Evolutionary conservation across 1,284 basidiomycete species (phyloP), one percentile per base, ranked within the genome.

Genomic region (Sporisorium graminicola): DNA sequence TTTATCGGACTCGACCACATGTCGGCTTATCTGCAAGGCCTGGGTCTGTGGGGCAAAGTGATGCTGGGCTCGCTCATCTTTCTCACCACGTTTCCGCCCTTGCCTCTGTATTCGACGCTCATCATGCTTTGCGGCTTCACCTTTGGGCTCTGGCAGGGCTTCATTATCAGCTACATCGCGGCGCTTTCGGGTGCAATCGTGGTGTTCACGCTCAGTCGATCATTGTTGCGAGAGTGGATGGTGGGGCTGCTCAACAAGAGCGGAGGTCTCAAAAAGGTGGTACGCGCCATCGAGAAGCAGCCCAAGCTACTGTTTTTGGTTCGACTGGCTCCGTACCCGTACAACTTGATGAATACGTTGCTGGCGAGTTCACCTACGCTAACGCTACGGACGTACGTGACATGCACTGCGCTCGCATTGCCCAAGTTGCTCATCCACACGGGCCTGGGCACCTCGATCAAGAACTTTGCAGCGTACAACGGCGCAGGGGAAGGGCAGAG

Each of bases 381-480:
- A 75, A 91, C 90, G 12, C 88, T 94, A 78, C 89, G 89, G 72
- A 94, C 92, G 12, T 94, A 94, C 86, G 89, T 90, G 29, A 82
- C 89, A 52, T 94, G 92, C 87, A 94, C 93, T 9, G 93, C 91
- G 6, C 88, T 94, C 33, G 92, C 92, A 40, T 89, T 94, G 59
- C 90, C 92, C 88, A 94, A 94, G 86, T 90, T 94, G 76, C 90
- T 94, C 86, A 89, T 94, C 59, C 93, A 94, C 87, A 93, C 92
- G 26, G 91, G 89, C 70, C 88, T 94, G 71, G 93, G 93, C 49
- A 90, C 91, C 24, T 91, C 91, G 24, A 93, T 94, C 81, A 91
- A 92, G 81, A 93, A 91, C 43, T 94, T 94, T 87, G 90, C 90
- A 66, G 90, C 90, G 65, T 91, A 90, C 86, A 90, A 91, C 81